These are phyloP conservation scores for Lachnellula suecica DNA, from an alignment of 2,329 filamentous ascomycete species.

Conservation along the genomic window DNA sequence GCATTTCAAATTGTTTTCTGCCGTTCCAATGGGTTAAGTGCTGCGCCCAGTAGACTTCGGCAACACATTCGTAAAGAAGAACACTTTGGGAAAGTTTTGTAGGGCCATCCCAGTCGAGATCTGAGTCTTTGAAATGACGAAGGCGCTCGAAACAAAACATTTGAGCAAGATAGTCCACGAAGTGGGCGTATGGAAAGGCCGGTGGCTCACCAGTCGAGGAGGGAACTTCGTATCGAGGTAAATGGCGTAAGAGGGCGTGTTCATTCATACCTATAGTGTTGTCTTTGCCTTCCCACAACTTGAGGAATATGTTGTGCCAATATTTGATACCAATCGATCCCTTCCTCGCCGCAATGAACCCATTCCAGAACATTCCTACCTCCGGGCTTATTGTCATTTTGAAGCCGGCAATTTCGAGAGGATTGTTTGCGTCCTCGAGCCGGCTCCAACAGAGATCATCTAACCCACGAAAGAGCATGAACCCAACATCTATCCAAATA, in stretches of 20 bases:
- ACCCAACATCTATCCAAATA: constrained; percentile 43
- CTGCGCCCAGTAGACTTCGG: neutral
- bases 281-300: constrained; percentile 36
- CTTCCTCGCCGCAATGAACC: constrained; percentile 43
- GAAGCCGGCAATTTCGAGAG: constrained; percentile 35
- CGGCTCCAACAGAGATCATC: constrained; percentile 44
- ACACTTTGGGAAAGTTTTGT: neutral
- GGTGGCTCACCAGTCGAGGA: neutral
- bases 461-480: constrained; percentile 40
- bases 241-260: constrained; percentile 32
- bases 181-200: neutral
- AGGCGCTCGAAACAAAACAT: constrained; percentile 6
- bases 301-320: constrained; percentile 40
- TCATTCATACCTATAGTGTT: constrained; percentile 34
- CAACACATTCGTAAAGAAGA: neutral
- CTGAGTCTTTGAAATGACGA: constrained; percentile 18
- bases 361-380: constrained; percentile 35
- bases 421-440: constrained; percentile 36
- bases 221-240: constrained; percentile 20
- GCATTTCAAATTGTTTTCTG: neutral
- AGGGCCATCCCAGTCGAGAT: constrained; percentile 11
- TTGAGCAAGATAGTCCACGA: neutral
- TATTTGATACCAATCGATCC: constrained; percentile 43
- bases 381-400: constrained; percentile 20
- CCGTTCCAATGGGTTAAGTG: neutral